phyloP scores from a whole-genome alignment of 2,329 filamentous ascomycete genomes.

The Aspergillus quadricinctus region DNA sequence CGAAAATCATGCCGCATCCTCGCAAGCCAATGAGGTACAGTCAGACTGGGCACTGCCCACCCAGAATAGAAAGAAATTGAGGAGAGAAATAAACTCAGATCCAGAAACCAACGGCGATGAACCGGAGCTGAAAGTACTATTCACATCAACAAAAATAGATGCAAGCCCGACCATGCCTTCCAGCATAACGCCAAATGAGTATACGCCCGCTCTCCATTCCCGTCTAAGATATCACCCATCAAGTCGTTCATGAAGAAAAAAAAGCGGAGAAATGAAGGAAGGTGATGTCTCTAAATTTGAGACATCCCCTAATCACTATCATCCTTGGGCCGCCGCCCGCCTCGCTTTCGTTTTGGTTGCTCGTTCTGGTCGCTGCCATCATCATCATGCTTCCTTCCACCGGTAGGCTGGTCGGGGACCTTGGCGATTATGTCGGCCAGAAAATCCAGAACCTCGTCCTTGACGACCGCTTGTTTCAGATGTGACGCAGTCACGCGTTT shows the following conservation, averaged over 20 bases:
- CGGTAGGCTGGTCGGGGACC: slow-evolving; percentile 61
- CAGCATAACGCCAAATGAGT: slow-evolving; percentile 21
- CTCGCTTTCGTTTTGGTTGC: slow-evolving; percentile 45
- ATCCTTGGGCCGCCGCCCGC: slow-evolving; percentile 38
- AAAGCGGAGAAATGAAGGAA: slow-evolving; percentile 4
- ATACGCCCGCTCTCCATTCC: slow-evolving; percentile 24
- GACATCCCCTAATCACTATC: slow-evolving; percentile 29
- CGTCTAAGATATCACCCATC: slow-evolving; percentile 25
- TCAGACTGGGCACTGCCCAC: background rate
- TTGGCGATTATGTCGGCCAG: slow-evolving; percentile 84
- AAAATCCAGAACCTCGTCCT: slow-evolving; percentile 92
- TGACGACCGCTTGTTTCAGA: slow-evolving; percentile 84
- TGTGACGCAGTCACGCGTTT: slow-evolving; percentile 88
- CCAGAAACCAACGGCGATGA: background rate
- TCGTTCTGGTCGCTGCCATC: slow-evolving; percentile 45
- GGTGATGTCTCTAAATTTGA: background rate
- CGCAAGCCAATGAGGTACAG: background rate
- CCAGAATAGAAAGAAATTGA: background rate
- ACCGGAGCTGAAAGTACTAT: slow-evolving; percentile 7
- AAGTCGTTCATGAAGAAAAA: slow-evolving; percentile 20
- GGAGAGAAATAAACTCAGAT: background rate
- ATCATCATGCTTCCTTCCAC: slow-evolving; percentile 40
- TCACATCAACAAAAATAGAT: slow-evolving; percentile 16
- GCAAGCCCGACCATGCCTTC: slow-evolving; percentile 19
- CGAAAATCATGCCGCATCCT: background rate